A percentile compares a stretch with the other conserved stretches of the same genome.
These are phyloP conservation scores for Inga oerstediana DNA, from an alignment of 306 rosid genomes.

Conservation along the genomic window DNA sequence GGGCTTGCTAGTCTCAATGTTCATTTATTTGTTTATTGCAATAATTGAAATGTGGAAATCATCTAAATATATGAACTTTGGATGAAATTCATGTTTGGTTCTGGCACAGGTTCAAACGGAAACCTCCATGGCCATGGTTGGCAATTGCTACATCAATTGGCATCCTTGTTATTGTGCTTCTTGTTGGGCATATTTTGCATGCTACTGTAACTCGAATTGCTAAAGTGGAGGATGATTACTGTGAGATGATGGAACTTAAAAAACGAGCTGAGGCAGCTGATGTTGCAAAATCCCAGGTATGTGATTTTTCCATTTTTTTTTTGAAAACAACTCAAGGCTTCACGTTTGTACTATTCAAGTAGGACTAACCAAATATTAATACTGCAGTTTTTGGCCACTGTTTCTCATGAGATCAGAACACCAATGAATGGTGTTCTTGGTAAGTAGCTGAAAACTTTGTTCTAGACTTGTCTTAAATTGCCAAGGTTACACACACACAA, in stretches of 20 bases:
- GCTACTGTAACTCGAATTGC: conserved; percentile 91
- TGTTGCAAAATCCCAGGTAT: conserved; percentile 95
- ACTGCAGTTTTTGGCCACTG: conserved; percentile 95
- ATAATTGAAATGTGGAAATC: conserved; percentile 17
- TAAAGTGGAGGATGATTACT: conserved; percentile 84
- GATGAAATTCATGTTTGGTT: conserved; percentile 35
- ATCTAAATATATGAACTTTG: not conserved
- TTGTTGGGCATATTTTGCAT: conserved; percentile 76
- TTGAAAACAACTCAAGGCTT: conserved; percentile 19
- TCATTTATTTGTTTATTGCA: not conserved
- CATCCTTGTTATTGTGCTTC: conserved; percentile 75
- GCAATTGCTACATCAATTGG: conserved; percentile 80
- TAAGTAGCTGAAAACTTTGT: conserved; percentile 41
- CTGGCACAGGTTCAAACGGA: conserved; percentile 81
- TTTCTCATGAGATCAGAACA: conserved; percentile 97
- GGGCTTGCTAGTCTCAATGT: not conserved
- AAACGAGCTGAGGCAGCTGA: conserved; percentile 93
- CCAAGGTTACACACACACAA: not conserved
- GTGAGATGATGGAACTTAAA: conserved; percentile 72
- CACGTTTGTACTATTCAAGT: conserved; percentile 2
- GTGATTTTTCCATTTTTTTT: conserved; percentile 23
- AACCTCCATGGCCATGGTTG: conserved; percentile 88
- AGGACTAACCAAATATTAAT: conserved; percentile 34
- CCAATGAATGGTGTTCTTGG: conserved; percentile 99
- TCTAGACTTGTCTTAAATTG: conserved; percentile 8